These are phyloP conservation scores for Aspergillus udagawae DNA, from an alignment of 2,329 filamentous ascomycete genomes.

Conservation along the genomic window DNA sequence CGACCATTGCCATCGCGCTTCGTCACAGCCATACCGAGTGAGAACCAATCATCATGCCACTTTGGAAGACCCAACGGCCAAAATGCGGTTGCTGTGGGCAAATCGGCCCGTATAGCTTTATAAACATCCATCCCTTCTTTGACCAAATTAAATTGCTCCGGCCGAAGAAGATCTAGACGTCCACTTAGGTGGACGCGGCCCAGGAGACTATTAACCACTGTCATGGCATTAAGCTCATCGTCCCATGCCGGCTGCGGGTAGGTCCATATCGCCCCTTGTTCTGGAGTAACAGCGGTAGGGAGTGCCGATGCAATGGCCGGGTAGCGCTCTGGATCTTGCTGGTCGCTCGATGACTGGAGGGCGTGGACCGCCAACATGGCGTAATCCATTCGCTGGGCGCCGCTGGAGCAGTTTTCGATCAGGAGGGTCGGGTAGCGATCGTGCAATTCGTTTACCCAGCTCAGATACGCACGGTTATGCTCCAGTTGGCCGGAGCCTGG, in stretches of 20 bases:
- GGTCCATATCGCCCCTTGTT: conserved; percentile 35
- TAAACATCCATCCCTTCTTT: conserved; percentile 30
- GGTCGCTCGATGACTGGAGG: conserved; percentile 35
- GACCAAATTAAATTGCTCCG: conserved; percentile 22
- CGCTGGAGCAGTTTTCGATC: conserved; percentile 37
- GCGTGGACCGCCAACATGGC: conserved; percentile 30
- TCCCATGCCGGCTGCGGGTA: conserved; percentile 34
- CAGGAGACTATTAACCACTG: conserved; percentile 32
- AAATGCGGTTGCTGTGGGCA: conserved; percentile 20
- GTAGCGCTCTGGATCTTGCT: conserved; percentile 31
- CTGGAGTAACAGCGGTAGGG: conserved; percentile 33
- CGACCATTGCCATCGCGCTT: not conserved
- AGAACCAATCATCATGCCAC: conserved; percentile 32
- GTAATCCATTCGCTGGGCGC: conserved; percentile 36
- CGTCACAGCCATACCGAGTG: conserved; percentile 20
- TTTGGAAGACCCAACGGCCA: conserved; percentile 32
- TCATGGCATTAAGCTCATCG: conserved; percentile 33
- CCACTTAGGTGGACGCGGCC: conserved; percentile 32
- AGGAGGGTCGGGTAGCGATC: conserved; percentile 26
- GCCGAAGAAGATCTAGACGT: conserved; percentile 19
- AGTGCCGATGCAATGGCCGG: conserved; percentile 28
- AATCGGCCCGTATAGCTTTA: conserved; percentile 18
- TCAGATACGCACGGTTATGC: conserved; percentile 32
- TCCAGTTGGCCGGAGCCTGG: conserved; percentile 24
- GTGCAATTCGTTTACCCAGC: conserved; percentile 26